Evolutionary conservation across 352 stramenopile genomes (phyloP).

Genomic region (Plasmopara muralis): DNA sequence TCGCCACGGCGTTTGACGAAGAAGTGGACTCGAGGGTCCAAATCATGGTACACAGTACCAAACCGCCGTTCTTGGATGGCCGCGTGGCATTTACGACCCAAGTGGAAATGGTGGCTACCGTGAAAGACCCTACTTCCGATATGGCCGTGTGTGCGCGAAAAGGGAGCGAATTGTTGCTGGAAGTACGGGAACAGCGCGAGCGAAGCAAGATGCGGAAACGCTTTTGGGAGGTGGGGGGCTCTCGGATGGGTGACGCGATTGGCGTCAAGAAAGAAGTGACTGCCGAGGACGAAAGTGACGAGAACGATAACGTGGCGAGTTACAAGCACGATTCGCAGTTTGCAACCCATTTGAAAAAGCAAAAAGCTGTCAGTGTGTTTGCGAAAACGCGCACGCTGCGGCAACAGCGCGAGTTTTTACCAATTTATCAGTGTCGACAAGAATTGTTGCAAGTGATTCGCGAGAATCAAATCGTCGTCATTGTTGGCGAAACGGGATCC

Average conservation of each 20-base stretch:
- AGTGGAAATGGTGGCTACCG: slow-evolving; percentile 91
- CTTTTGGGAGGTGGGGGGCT: slow-evolving; percentile 98
- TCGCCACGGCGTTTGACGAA: slow-evolving; percentile 88
- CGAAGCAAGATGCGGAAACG: slow-evolving; percentile 94
- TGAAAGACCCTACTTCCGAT: slow-evolving; percentile 94
- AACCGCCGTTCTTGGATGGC: slow-evolving; percentile 95
- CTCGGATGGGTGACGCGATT: slow-evolving; percentile 95
- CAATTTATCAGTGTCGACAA: slow-evolving; percentile 93
- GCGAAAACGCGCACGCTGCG: slow-evolving; percentile 93
- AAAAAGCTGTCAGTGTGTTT: slow-evolving; percentile 91
- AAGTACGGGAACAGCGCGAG: slow-evolving; percentile 74
- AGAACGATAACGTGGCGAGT: slow-evolving; percentile 54
- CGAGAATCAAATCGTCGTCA: slow-evolving; percentile 98
- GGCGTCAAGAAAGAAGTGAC: slow-evolving; percentile 72
- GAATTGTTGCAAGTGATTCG: slow-evolving; percentile 95
- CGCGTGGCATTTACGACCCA: slow-evolving; percentile 94
- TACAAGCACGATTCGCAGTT: slow-evolving; percentile 95
- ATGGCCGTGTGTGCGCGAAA: slow-evolving; percentile 93
- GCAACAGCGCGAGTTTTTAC: slow-evolving; percentile 95
- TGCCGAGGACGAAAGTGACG: slow-evolving; percentile 54
- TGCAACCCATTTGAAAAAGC: slow-evolving; percentile 91
- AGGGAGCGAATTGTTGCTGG: slow-evolving; percentile 81
- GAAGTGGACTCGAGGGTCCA: slow-evolving; percentile 93
- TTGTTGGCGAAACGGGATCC: slow-evolving; percentile 96
- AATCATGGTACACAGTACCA: slow-evolving; percentile 97